A percentile compares a stretch with the other conserved stretches of the same genome.
Conservation (phyloP, 495 filamentous ascomycete genomes). For the Tricharina praecox region DNA sequence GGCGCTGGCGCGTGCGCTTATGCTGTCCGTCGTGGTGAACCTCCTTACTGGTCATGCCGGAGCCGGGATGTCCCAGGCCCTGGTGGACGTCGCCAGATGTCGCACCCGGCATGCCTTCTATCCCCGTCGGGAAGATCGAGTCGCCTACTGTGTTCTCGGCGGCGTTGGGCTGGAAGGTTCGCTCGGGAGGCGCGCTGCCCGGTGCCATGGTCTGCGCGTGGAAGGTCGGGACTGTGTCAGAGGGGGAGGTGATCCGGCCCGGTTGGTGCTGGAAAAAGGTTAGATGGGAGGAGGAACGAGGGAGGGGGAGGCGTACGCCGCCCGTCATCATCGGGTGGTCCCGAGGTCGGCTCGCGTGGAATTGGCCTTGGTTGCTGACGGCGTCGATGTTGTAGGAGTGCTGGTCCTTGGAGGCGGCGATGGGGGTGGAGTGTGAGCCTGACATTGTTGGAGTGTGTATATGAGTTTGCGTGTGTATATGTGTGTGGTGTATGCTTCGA, state of each 20-base stretch:
- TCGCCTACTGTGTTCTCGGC: slow-evolving; percentile 32
- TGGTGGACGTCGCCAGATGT: slow-evolving; percentile 46
- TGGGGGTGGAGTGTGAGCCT: slow-evolving; percentile 1
- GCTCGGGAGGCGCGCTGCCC: slow-evolving; percentile 46
- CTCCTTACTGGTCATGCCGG: slow-evolving; percentile 46
- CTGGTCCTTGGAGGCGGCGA: not conserved
- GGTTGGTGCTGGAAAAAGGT: slow-evolving; percentile 41
- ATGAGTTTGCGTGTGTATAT: not conserved
- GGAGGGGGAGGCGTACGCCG: slow-evolving; percentile 35
- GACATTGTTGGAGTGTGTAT: slow-evolving; percentile 1
- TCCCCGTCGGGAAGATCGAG: not conserved
- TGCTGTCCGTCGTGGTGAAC: slow-evolving; percentile 37
- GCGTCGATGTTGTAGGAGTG: slow-evolving; percentile 34
- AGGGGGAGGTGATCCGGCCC: slow-evolving; percentile 41
- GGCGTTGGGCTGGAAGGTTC: slow-evolving; percentile 41
- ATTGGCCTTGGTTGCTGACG: slow-evolving; percentile 40
- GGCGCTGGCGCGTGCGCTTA: slow-evolving; percentile 30
- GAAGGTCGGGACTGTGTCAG: slow-evolving; percentile 48
- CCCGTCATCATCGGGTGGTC: slow-evolving; percentile 36
- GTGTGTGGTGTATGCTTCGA: too few relatives aligned
- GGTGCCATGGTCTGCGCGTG: slow-evolving; percentile 41
- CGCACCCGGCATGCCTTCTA: slow-evolving; percentile 36
- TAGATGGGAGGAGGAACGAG: not conserved
- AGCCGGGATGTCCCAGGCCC: slow-evolving; percentile 42
- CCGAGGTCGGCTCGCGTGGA: slow-evolving; percentile 36